Evolutionary conservation across 2,329 filamentous ascomycete genomes (phyloP).

Genomic region (Colletotrichum kahawae): DNA sequence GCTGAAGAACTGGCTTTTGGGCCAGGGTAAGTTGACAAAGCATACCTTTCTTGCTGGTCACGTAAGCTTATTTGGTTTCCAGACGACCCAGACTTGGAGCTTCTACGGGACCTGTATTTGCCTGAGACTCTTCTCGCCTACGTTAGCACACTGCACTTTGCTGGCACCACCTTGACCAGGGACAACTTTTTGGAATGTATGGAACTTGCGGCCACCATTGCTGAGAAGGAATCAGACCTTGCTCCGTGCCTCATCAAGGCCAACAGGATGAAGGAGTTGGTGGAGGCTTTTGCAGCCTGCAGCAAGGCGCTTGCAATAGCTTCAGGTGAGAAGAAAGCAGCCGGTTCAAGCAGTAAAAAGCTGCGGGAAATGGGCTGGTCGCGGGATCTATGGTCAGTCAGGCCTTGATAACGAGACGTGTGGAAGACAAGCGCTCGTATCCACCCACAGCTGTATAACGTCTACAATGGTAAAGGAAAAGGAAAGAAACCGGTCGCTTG

Average conservation of each 20-base stretch:
- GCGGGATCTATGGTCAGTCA: constrained; percentile 66
- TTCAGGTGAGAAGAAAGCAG: constrained; percentile 58
- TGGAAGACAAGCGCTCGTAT: background rate
- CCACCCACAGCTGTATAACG: background rate
- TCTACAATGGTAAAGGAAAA: background rate
- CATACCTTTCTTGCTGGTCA: background rate
- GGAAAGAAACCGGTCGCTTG: background rate
- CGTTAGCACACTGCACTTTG: constrained; percentile 79
- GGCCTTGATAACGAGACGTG: constrained; percentile 33
- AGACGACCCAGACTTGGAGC: constrained; percentile 55
- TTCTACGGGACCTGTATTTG: constrained; percentile 78
- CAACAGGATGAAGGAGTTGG: constrained; percentile 75
- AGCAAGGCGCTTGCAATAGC: constrained; percentile 73
- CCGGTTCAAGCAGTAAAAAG: constrained; percentile 60
- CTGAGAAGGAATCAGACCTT: constrained; percentile 72
- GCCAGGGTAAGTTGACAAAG: constrained; percentile 53
- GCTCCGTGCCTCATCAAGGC: constrained; percentile 68
- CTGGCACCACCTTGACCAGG: constrained; percentile 74
- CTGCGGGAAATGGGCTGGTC: constrained; percentile 67
- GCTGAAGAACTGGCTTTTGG: constrained; percentile 68
- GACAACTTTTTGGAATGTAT: constrained; percentile 84
- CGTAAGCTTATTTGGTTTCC: background rate
- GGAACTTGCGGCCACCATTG: constrained; percentile 80
- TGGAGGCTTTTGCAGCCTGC: constrained; percentile 76
- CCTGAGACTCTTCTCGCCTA: constrained; percentile 88